Evolutionary conservation across 2,329 filamentous ascomycete genomes (phyloP).

Genomic region (Penicillium fuscoglaucum): DNA sequence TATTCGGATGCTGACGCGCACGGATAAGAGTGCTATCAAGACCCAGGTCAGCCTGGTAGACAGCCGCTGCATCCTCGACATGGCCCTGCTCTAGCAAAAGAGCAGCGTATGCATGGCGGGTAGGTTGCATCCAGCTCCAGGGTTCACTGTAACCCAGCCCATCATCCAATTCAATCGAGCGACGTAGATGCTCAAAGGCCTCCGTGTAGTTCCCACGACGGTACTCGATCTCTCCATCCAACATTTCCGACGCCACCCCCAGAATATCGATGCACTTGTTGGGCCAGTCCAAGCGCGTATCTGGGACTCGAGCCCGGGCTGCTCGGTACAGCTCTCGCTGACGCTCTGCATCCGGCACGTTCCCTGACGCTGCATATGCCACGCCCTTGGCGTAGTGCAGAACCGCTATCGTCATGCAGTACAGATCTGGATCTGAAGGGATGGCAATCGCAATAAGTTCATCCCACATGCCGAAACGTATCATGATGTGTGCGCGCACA

Average conservation of each 20-base stretch:
- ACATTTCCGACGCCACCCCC: conserved; percentile 61
- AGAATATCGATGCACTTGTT: conserved; percentile 67
- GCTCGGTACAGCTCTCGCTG: conserved; percentile 54
- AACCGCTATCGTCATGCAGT: conserved; percentile 69
- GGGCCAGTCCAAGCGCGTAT: conserved; percentile 66
- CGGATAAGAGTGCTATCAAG: conserved; percentile 61
- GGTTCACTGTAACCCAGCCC: conserved; percentile 69
- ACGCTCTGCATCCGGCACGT: conserved; percentile 55
- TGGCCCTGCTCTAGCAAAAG: conserved; percentile 66
- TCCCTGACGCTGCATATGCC: conserved; percentile 61
- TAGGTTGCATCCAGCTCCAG: conserved; percentile 78
- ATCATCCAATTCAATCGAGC: conserved; percentile 62
- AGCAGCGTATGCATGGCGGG: conserved; percentile 69
- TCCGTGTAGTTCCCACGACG: conserved; percentile 58
- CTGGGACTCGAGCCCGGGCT: conserved; percentile 55
- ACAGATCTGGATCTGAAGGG: conserved; percentile 61
- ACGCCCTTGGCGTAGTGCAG: conserved; percentile 68
- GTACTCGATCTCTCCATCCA: conserved; percentile 73
- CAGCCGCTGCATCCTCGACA: conserved; percentile 56
- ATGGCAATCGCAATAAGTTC: conserved; percentile 60
- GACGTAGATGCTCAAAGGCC: conserved; percentile 61
- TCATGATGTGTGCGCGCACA: conserved; percentile 66
- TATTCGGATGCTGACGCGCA: conserved; percentile 66
- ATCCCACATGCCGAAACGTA: conserved; percentile 72
- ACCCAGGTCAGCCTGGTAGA: conserved; percentile 64